Evolutionary conservation across 2,329 filamentous ascomycete genomes (phyloP).

Genomic region (Pseudocercospora fuligena): DNA sequence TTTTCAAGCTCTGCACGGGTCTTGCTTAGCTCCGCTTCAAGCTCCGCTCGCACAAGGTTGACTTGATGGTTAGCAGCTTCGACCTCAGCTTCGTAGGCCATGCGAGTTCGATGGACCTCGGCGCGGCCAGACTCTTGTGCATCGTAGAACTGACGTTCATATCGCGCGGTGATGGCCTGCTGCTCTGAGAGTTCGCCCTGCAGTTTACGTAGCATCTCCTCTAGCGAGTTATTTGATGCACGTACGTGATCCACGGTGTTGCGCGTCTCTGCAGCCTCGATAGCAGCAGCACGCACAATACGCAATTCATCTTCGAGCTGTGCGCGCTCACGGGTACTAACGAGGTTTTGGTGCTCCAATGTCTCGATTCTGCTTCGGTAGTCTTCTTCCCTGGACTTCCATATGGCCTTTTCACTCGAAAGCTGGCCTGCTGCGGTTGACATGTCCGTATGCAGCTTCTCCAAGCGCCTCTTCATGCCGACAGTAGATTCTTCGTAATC

Average conservation of each 20-base stretch:
- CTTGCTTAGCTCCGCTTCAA: constrained; percentile 77
- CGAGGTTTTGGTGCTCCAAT: constrained; percentile 58
- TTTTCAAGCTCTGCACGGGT: constrained; percentile 77
- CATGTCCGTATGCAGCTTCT: constrained; percentile 87
- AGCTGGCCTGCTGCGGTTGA: constrained; percentile 76
- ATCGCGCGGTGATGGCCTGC: constrained; percentile 69
- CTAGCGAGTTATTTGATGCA: constrained; percentile 33
- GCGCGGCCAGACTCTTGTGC: constrained; percentile 77
- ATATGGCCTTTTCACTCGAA: constrained; percentile 78
- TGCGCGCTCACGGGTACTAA: constrained; percentile 49
- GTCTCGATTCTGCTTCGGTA: constrained; percentile 59
- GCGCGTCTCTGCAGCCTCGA: constrained; percentile 76
- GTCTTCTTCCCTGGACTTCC: constrained; percentile 70
- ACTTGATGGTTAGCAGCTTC: constrained; percentile 84
- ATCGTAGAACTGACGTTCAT: constrained; percentile 82
- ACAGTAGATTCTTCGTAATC: constrained; percentile 68
- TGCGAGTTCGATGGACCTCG: constrained; percentile 80
- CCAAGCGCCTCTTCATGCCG: constrained; percentile 77
- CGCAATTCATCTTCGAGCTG: constrained; percentile 54
- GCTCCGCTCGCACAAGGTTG: constrained; percentile 78
- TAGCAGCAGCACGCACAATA: constrained; percentile 62
- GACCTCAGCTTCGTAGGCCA: constrained; percentile 78
- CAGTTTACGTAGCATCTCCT: constrained; percentile 37
- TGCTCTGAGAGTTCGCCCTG: constrained; percentile 71
- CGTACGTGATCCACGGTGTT: constrained; percentile 65